phyloP scores from a whole-genome alignment of 257 asterid genomes.

The Gentiana dahurica region DNA sequence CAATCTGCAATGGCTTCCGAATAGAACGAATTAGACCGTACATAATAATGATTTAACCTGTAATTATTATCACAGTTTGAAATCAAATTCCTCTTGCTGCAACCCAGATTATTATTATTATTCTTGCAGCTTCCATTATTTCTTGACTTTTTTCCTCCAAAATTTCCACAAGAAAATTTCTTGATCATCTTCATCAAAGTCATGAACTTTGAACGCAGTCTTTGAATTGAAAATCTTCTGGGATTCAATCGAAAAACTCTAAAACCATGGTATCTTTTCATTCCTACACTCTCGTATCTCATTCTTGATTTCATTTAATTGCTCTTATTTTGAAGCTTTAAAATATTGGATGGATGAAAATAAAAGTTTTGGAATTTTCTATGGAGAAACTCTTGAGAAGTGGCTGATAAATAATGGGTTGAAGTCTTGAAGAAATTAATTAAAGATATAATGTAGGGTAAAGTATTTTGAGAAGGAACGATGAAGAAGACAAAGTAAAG shows the following conservation, averaged over 20 bases:
- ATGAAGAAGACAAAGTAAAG: too few species aligned
- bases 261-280: conserved; percentile 17
- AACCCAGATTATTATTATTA: background rate
- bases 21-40: conserved; percentile 42
- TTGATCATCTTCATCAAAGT: conserved; percentile 18
- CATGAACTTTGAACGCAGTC: conserved; percentile 26
- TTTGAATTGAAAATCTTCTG: conserved; percentile 28
- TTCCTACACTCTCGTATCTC: conserved; percentile 27
- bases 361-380: too few species aligned
- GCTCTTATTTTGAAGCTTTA: background rate
- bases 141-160: background rate
- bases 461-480: too few species aligned
- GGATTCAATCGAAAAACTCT: conserved; percentile 18
- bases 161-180: conserved; percentile 18
- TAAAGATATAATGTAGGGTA: background rate
- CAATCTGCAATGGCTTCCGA: conserved; percentile 53
- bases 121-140: conserved; percentile 10
- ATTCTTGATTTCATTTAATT: background rate
- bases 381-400: too few species aligned
- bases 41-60: conserved; percentile 15
- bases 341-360: too few species aligned
- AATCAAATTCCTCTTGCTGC: conserved; percentile 5
- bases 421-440: background rate
- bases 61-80: background rate
- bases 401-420: too few species aligned